Evolutionary conservation across 2,329 filamentous ascomycete species (phyloP).

Genomic region (Aspergillus versicolor): DNA sequence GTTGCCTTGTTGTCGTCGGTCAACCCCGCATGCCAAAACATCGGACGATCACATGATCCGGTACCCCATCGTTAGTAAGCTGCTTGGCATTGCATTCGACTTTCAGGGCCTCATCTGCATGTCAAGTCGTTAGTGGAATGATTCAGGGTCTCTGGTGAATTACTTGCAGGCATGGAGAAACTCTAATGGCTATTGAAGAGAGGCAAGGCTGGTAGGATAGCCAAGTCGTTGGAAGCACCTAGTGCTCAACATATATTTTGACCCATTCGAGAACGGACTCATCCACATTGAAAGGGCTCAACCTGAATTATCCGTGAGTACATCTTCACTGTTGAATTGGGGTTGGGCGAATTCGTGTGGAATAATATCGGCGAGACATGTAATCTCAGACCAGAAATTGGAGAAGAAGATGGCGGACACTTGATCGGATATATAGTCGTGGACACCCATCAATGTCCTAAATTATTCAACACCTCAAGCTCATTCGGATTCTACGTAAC

Average conservation of each 20-base stretch:
- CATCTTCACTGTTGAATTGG: neutral
- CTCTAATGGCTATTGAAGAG: neutral
- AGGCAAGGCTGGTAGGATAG: neutral
- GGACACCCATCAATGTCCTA: neutral
- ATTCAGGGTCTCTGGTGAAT: neutral
- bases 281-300: neutral
- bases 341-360: neutral
- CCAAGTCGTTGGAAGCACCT: neutral
- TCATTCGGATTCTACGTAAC: conserved; percentile 5
- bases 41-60: neutral
- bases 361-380: neutral
- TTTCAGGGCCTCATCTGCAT: conserved; percentile 1
- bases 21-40: conserved; percentile 4
- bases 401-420: neutral
- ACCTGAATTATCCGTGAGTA: neutral
- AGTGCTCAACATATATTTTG: neutral
- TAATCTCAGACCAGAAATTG: neutral
- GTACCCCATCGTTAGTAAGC: neutral
- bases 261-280: neutral
- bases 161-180: conserved; percentile 8
- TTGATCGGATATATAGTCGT: conserved; percentile 4
- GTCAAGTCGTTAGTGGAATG: neutral
- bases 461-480: conserved; percentile 12
- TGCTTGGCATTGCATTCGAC: neutral
- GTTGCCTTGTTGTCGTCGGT: neutral